Percentiles rank a stretch among this genome's conserved stretches.
Conservation (phyloP, 805 yeast species). For the Candida sithepensis region DNA sequence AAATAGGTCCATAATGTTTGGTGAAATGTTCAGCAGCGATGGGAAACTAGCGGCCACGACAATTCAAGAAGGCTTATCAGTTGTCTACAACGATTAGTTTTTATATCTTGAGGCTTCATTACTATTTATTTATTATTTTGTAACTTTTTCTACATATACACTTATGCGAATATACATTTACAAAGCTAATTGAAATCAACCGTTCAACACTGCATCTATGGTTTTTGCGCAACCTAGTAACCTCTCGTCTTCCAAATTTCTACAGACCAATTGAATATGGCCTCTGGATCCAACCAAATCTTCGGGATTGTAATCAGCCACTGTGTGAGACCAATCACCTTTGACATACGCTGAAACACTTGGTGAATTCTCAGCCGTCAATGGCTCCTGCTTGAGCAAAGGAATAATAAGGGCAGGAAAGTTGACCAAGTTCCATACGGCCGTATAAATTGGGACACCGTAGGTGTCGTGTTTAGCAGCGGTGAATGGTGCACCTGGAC, state of each 20-base stretch:
- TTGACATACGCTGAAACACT: conserved; percentile 19
- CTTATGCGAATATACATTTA: not conserved
- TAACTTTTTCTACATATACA: not conserved
- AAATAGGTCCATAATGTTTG: conserved; percentile 53
- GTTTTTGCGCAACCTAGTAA: conserved; percentile 5
- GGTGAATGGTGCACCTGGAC: conserved; percentile 14
- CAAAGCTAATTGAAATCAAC: too few relatives aligned
- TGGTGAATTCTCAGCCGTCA: conserved; percentile 20
- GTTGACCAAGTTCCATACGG: conserved; percentile 17
- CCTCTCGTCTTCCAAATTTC: conserved; percentile 57
- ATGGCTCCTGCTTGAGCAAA: conserved; percentile 21
- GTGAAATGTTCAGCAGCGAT: conserved; percentile 49
- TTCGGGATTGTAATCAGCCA: conserved; percentile 43
- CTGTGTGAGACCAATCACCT: conserved; percentile 40
- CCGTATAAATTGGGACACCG: conserved; percentile 15
- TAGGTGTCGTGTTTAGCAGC: conserved; percentile 20
- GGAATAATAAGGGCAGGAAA: conserved; percentile 50
- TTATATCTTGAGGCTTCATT: not conserved
- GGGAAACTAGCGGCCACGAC: conserved; percentile 56
- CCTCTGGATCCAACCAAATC: conserved; percentile 56
- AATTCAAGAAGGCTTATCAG: conserved; percentile 62
- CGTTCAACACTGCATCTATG: conserved; percentile 2
- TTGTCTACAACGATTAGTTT: conserved; percentile 19
- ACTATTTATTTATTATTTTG: not conserved
- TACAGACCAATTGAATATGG: conserved; percentile 58